phyloP scores from a whole-genome alignment of 108 stramenopile genomes.

The Cyclotella sp. region DNA sequence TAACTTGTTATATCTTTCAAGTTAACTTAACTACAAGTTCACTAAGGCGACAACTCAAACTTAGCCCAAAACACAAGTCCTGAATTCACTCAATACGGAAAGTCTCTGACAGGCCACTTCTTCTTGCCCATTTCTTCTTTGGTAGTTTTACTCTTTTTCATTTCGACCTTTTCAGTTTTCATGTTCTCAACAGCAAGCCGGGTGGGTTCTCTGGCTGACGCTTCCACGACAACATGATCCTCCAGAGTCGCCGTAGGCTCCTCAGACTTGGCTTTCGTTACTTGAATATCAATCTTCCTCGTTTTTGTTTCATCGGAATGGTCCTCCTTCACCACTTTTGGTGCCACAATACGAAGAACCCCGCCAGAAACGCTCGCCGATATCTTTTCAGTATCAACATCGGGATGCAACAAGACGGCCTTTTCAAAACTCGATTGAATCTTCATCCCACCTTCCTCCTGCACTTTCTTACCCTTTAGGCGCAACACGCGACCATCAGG shows the following conservation, averaged over 20 bases:
- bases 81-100: conserved; percentile 14
- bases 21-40: neutral
- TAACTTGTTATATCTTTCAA: too few species aligned
- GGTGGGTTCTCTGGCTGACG: neutral
- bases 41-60: neutral
- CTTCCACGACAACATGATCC: neutral
- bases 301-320: conserved; percentile 17
- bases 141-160: neutral
- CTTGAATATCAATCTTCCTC: conserved; percentile 40
- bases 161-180: conserved; percentile 13
- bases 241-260: neutral
- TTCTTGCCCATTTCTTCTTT: neutral
- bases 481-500: conserved; percentile 44
- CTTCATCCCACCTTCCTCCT: conserved; percentile 44
- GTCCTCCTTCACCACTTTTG: conserved; percentile 30
- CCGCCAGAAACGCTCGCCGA: conserved; percentile 28
- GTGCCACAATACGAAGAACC: conserved; percentile 36
- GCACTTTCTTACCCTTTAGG: conserved; percentile 39
- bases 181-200: conserved; percentile 10
- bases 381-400: conserved; percentile 35
- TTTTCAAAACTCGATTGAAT: conserved; percentile 48
- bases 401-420: conserved; percentile 34
- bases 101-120: conserved; percentile 26
- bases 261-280: conserved; percentile 1
- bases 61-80: neutral